phyloP scores from a whole-genome alignment of 2,329 filamentous ascomycete species.

The Magnaporthiopsis rhizophila region DNA sequence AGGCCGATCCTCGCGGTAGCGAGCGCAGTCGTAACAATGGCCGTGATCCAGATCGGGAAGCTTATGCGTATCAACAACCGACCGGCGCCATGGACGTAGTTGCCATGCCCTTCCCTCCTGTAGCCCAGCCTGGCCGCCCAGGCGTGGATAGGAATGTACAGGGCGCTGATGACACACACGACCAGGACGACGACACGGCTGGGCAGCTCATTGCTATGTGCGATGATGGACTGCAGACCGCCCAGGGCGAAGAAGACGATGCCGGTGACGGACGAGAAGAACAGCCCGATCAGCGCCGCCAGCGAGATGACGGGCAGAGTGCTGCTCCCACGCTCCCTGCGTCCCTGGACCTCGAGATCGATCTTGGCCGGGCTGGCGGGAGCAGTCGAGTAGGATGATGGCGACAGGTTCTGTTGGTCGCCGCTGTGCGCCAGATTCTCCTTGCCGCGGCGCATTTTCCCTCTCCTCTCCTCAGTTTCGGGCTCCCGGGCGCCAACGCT shows the following conservation, averaged over 20 bases:
- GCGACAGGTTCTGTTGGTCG: not conserved
- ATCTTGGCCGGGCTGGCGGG: not conserved
- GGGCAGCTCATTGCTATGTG: conserved; percentile 17
- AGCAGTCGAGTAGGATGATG: not conserved
- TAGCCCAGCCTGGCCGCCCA: conserved; percentile 18
- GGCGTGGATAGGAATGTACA: conserved; percentile 23
- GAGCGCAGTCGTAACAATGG: conserved; percentile 21
- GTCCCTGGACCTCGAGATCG: conserved; percentile 5
- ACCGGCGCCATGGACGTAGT: conserved; percentile 22
- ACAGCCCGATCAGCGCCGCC: conserved; percentile 19
- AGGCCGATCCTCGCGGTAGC: conserved; percentile 16
- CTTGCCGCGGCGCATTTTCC: not conserved
- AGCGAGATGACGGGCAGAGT: conserved; percentile 19
- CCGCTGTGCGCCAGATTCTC: not conserved
- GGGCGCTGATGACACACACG: conserved; percentile 17
- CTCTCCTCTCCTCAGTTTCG: not conserved
- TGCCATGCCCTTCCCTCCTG: conserved; percentile 14
- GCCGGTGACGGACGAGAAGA: conserved; percentile 21
- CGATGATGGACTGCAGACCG: conserved; percentile 15
- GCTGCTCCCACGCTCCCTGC: not conserved
- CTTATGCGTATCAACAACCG: conserved; percentile 21
- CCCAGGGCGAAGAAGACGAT: conserved; percentile 20
- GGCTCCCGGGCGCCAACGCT: not conserved
- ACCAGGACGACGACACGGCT: conserved; percentile 23
- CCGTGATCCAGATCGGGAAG: conserved; percentile 22